These are phyloP conservation scores for Geoglossum cookeanum DNA, from an alignment of 2,329 filamentous ascomycete species.

Conservation along the genomic window DNA sequence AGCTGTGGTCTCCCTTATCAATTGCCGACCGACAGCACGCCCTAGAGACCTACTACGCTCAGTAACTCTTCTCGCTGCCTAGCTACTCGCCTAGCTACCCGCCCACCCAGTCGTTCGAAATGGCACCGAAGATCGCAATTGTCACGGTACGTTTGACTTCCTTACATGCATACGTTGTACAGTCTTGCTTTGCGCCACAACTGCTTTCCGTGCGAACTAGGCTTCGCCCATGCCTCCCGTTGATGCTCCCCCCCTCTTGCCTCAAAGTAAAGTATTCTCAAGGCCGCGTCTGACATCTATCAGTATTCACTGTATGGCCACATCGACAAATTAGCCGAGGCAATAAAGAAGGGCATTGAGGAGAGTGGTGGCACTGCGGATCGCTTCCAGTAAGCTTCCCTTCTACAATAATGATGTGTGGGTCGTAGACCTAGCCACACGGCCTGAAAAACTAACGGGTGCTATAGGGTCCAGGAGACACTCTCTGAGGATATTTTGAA, in stretches of 20 bases:
- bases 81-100: background rate
- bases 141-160: background rate
- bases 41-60: background rate
- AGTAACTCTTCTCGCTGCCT: background rate
- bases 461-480: slow-evolving; percentile 56
- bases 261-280: background rate
- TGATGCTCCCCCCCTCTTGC: background rate
- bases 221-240: background rate
- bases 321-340: slow-evolving; percentile 64
- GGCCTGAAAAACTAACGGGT: background rate
- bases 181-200: no score
- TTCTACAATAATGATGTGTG: background rate
- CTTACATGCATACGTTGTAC: background rate
- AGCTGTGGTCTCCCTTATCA: no score
- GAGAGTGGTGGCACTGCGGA: slow-evolving; percentile 66
- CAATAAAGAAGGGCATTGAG: slow-evolving; percentile 79
- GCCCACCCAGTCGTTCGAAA: background rate
- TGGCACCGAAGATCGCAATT: background rate
- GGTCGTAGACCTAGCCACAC: background rate
- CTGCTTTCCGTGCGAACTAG: background rate
- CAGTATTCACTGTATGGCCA: slow-evolving; percentile 94
- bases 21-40: no score
- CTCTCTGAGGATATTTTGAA: slow-evolving; percentile 61
- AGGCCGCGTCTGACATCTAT: background rate
- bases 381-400: slow-evolving; percentile 50